Conservation (phyloP, 768 basidiomycete species). For the Cystofilobasidium macerans region DNA sequence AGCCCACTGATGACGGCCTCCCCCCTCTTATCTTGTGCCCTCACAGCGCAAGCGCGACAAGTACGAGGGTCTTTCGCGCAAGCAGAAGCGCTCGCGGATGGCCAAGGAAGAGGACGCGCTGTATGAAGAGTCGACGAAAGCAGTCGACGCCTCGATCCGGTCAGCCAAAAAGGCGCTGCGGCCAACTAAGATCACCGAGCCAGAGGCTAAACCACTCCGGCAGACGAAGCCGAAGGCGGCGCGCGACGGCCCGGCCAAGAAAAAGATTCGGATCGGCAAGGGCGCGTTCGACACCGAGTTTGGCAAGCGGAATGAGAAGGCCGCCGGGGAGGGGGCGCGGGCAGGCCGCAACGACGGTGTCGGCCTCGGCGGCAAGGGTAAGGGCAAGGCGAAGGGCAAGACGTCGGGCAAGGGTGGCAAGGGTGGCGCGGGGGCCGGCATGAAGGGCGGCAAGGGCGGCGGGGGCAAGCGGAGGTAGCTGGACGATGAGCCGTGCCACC, state of each 20-base stretch:
- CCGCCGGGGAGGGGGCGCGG: conserved; percentile 17
- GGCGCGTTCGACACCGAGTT: conserved; percentile 22
- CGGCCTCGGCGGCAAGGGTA: conserved; percentile 20
- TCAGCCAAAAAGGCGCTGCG: conserved; percentile 68
- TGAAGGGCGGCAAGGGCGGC: too few species aligned
- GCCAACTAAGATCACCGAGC: conserved; percentile 62
- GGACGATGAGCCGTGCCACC: too few species aligned
- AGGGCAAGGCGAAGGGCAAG: conserved; percentile 20
- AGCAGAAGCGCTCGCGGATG: conserved; percentile 75
- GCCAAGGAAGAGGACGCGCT: conserved; percentile 63
- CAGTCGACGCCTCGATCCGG: conserved; percentile 65
- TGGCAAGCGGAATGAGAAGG: conserved; percentile 17
- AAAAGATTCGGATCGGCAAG: conserved; percentile 26
- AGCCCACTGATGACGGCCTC: not conserved
- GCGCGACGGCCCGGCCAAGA: conserved; percentile 5
- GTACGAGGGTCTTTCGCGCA: conserved; percentile 64
- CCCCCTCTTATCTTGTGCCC: conserved; percentile 3
- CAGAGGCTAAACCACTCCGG: conserved; percentile 35
- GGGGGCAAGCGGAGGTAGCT: too few species aligned
- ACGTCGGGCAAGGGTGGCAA: conserved; percentile 6
- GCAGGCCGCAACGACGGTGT: conserved; percentile 25
- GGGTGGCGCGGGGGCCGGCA: not conserved
- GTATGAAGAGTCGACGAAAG: conserved; percentile 40
- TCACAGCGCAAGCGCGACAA: conserved; percentile 36
- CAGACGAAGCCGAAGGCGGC: conserved; percentile 35